Percentiles rank a stretch among this genome's conserved stretches.
Evolutionary conservation across 129 eudicot genomes (phyloP).

Genomic region (Flaveria trinervia): DNA sequence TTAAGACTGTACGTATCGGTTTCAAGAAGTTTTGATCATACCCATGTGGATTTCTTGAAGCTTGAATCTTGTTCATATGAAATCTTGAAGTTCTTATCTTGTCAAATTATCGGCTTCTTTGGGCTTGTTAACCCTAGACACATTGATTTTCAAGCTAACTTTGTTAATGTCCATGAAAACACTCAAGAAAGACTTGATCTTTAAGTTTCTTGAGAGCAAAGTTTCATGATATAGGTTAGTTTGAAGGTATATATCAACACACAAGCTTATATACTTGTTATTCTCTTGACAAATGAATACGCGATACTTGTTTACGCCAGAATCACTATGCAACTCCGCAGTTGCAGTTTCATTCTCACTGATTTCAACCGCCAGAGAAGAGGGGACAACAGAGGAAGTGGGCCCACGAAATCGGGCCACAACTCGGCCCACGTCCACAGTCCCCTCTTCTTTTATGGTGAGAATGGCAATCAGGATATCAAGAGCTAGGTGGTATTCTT

Average conservation of each 20-base stretch:
- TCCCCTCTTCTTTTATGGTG: constrained; percentile 54
- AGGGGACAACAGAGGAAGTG: constrained; percentile 5
- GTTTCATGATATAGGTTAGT: constrained; percentile 28
- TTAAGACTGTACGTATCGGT: not conserved
- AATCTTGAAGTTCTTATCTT: not conserved
- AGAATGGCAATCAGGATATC: constrained; percentile 87
- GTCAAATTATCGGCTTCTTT: too few species aligned
- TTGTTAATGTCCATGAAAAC: constrained; percentile 4
- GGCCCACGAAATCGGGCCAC: constrained; percentile 29
- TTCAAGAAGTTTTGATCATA: constrained; percentile 6
- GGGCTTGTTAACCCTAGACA: constrained; percentile 1
- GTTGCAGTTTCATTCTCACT: constrained; percentile 41
- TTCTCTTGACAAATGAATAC: constrained; percentile 38
- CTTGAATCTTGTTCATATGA: constrained; percentile 8
- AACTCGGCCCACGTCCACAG: constrained; percentile 6
- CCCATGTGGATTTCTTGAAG: constrained; percentile 24
- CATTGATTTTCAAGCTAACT: not conserved
- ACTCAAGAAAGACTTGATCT: constrained; percentile 26
- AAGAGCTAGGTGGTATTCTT: constrained; percentile 79
- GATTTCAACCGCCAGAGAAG: constrained; percentile 34
- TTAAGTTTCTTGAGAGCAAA: constrained; percentile 32
- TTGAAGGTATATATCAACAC: constrained; percentile 23
- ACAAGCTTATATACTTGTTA: constrained; percentile 19
- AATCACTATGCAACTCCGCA: constrained; percentile 45
- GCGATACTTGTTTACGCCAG: constrained; percentile 48